A percentile compares a stretch with the other conserved stretches of the same genome.
Evolutionary conservation across 163 green algal species (phyloP).

Genomic region (Scenedesmus sp.): DNA sequence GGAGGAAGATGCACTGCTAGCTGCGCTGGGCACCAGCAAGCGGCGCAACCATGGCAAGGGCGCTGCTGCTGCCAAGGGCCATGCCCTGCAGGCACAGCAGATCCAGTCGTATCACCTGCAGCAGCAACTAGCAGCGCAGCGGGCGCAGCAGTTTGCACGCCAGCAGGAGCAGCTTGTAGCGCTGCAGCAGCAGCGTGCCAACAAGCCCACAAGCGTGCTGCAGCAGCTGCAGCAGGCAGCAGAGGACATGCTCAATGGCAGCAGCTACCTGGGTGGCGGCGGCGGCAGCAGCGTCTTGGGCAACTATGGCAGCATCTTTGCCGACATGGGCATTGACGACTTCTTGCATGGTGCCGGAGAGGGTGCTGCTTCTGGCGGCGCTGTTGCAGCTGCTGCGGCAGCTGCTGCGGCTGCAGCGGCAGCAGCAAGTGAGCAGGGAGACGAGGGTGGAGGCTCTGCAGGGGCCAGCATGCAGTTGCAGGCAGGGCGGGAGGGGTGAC

Average conservation of each 20-base stretch:
- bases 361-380: neutral
- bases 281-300: neutral
- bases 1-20: neutral
- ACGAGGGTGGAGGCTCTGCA: neutral
- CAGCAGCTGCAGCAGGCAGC: conserved; percentile 35
- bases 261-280: conserved; percentile 13
- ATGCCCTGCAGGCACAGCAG: conserved; percentile 23
- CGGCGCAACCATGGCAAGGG: conserved; percentile 13
- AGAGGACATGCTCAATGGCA: conserved; percentile 41
- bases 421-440: neutral
- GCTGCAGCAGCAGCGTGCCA: neutral
- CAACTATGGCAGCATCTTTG: conserved; percentile 27
- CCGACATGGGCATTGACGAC: conserved; percentile 15
- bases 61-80: conserved; percentile 1
- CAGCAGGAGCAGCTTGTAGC: conserved; percentile 19
- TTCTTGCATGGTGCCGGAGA: neutral
- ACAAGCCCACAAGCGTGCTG: neutral
- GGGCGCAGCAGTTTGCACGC: conserved; percentile 11
- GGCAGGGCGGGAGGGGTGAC: neutral
- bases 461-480: conserved; percentile 26
- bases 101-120: neutral
- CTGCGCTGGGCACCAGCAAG: neutral
- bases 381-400: neutral
- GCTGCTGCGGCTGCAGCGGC: conserved; percentile 2
- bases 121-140: neutral